Conservation (phyloP, 306 rosid genomes). For the Cucumis hystrix region DNA sequence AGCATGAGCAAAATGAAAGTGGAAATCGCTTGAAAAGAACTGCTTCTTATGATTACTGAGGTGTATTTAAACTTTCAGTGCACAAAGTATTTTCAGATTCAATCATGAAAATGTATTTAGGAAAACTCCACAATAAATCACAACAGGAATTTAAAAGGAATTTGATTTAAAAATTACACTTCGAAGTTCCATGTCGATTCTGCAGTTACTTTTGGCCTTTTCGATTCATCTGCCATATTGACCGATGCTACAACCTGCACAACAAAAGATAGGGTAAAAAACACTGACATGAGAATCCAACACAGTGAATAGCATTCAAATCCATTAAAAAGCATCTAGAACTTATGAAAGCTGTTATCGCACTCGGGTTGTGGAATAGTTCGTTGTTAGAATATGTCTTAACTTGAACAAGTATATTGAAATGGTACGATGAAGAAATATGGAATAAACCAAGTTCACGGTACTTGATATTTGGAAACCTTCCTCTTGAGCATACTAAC, state of each 20-base stretch:
- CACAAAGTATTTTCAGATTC: neutral
- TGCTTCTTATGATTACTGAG: neutral
- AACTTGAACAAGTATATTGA: too few species aligned
- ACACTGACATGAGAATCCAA: constrained; percentile 2
- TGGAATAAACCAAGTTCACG: too few species aligned
- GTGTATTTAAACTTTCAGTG: neutral
- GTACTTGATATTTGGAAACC: too few species aligned
- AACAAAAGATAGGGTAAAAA: constrained; percentile 10
- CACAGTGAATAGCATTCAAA: neutral
- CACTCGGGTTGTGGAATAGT: neutral
- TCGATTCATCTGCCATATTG: constrained; percentile 62
- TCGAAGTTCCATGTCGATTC: constrained; percentile 78
- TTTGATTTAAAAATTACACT: constrained; percentile 25
- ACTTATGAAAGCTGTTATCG: neutral
- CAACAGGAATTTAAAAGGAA: neutral
- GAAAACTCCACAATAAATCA: neutral
- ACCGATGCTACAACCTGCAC: constrained; percentile 55
- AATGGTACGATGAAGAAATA: too few species aligned
- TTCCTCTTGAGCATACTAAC: too few species aligned
- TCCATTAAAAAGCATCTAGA: neutral
- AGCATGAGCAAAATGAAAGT: neutral
- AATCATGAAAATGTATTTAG: neutral
- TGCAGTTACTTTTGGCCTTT: constrained; percentile 61
- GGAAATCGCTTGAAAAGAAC: neutral
- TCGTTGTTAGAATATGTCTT: too few species aligned